Conservation (phyloP, 2,329 filamentous ascomycete genomes). For the Cercospora nicotianae region DNA sequence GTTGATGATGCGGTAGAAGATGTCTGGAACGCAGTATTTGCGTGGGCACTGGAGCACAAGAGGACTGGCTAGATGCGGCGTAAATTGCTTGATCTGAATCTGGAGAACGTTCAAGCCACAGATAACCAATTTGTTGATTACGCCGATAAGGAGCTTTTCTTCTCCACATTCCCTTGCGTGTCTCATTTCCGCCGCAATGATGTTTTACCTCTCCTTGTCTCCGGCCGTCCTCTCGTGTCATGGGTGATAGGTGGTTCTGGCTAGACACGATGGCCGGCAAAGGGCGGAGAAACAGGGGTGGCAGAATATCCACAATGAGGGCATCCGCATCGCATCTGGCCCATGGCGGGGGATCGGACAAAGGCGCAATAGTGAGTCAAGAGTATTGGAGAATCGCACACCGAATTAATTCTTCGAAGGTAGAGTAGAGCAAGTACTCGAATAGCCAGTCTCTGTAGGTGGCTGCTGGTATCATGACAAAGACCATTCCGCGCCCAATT, state of each 20-base stretch:
- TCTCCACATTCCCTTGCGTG: not conserved
- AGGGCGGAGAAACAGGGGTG: not conserved
- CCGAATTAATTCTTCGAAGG: not conserved
- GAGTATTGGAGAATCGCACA: not conserved
- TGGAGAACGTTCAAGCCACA: not conserved
- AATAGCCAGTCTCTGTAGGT: slow-evolving; percentile 6
- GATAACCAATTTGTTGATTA: not conserved
- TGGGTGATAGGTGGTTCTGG: not conserved
- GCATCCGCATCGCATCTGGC: slow-evolving; percentile 1
- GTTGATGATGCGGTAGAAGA: not conserved
- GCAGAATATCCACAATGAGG: not conserved
- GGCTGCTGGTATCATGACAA: slow-evolving; percentile 24
- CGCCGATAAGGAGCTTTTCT: not conserved
- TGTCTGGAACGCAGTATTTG: not conserved
- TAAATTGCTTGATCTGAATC: not conserved
- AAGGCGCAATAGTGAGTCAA: not conserved
- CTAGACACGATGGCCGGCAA: not conserved
- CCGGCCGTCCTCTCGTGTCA: not conserved
- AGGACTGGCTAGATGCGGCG: not conserved
- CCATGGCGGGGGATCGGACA: not conserved
- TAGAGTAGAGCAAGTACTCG: slow-evolving; percentile 11
- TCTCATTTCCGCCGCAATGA: not conserved
- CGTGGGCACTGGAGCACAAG: not conserved
- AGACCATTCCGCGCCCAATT: not conserved
- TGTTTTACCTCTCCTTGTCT: not conserved